These are phyloP conservation scores for Candida mesenterica DNA, from an alignment of 1,139 yeast genomes.

Conservation along the genomic window DNA sequence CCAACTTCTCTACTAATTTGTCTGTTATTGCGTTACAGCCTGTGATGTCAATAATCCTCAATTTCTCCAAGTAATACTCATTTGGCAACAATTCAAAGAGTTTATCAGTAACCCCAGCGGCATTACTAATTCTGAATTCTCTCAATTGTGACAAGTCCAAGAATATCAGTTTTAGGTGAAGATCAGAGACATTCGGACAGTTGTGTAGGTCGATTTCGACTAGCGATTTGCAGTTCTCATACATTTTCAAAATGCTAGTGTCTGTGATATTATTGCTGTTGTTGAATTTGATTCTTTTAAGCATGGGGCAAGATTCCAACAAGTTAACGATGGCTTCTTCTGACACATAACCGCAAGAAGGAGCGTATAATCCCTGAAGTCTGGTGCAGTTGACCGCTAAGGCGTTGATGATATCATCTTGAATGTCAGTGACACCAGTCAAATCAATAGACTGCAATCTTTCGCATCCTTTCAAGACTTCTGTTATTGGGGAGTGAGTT, in stretches of 20 bases:
- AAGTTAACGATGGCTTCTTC: conserved; percentile 64
- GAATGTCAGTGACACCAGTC: conserved; percentile 71
- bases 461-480: conserved; percentile 62
- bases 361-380: conserved; percentile 87
- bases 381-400: conserved; percentile 71
- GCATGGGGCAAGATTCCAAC: conserved; percentile 63
- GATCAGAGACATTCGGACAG: conserved; percentile 72
- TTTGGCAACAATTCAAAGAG: conserved; percentile 50
- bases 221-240: conserved; percentile 67
- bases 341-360: conserved; percentile 71
- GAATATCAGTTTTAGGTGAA: conserved; percentile 60
- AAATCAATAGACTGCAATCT: conserved; percentile 83
- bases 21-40: conserved; percentile 84
- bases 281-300: conserved; percentile 81
- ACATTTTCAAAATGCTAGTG: conserved; percentile 60
- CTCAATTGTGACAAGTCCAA: conserved; percentile 66
- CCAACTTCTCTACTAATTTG: conserved; percentile 69
- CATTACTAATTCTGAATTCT: conserved; percentile 80
- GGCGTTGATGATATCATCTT: conserved; percentile 68
- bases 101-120: conserved; percentile 66
- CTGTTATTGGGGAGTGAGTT: conserved; percentile 59
- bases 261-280: conserved; percentile 70
- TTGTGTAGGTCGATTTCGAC: conserved; percentile 90
- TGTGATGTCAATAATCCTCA: conserved; percentile 83
- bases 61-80: conserved; percentile 43